phyloP scores from a whole-genome alignment of 495 filamentous ascomycete genomes.

The Hypomontagnella submonticulosa region DNA sequence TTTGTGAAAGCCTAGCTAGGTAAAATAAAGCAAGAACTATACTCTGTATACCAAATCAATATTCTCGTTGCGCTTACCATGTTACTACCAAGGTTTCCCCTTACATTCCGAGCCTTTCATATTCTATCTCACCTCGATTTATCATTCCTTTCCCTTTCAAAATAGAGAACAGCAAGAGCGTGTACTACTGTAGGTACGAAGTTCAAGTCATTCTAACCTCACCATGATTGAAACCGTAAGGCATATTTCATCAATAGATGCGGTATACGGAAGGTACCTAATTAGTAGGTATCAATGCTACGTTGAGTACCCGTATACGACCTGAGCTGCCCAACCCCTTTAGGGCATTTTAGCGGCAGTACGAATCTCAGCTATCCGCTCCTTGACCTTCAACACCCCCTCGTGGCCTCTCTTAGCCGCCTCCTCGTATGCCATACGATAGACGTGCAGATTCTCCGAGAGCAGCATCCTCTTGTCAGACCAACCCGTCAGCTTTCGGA shows the following conservation, averaged over 20 bases:
- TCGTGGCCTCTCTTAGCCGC: slow-evolving; percentile 39
- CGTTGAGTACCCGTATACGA: background rate
- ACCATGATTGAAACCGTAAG: too few species aligned
- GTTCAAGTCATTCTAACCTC: background rate
- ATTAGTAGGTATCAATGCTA: background rate
- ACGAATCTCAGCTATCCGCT: slow-evolving; percentile 9
- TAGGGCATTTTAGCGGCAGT: background rate
- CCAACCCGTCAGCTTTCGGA: slow-evolving; percentile 55
- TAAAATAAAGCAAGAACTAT: too few species aligned
- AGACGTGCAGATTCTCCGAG: slow-evolving; percentile 48
- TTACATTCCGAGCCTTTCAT: too few species aligned
- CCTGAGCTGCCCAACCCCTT: background rate
- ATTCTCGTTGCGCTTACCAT: too few species aligned
- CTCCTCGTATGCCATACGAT: slow-evolving; percentile 56
- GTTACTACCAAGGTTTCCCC: too few species aligned
- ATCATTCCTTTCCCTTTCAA: too few species aligned
- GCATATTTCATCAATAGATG: too few species aligned
- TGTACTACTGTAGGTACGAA: too few species aligned
- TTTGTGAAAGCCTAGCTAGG: too few species aligned
- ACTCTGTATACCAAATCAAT: too few species aligned
- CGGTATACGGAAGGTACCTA: too few species aligned
- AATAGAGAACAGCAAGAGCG: background rate
- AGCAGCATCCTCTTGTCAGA: slow-evolving; percentile 51
- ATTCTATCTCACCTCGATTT: too few species aligned
- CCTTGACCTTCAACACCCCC: slow-evolving; percentile 37